Evolutionary conservation across 2,329 filamentous ascomycete species (phyloP).

Genomic region (Aphanoascus verrucosus): DNA sequence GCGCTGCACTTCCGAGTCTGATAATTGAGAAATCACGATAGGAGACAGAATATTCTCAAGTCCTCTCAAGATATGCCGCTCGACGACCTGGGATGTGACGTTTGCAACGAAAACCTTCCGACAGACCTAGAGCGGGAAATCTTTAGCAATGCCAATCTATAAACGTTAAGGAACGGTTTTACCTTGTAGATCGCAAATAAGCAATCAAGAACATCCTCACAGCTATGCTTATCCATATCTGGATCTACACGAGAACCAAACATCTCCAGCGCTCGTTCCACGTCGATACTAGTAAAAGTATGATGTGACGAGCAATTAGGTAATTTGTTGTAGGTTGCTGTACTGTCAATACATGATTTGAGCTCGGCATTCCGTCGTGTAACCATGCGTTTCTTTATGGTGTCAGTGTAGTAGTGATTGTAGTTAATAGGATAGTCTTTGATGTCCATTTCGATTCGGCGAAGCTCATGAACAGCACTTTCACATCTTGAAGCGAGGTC

Average conservation of each 20-base stretch:
- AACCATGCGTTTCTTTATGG: neutral
- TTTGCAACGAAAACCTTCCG: constrained; percentile 6
- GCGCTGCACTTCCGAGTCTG: neutral
- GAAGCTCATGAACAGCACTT: neutral
- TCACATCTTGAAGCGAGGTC: neutral
- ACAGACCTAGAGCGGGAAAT: too few relatives aligned
- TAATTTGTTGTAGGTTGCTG: neutral
- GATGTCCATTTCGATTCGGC: neutral
- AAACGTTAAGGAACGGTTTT: neutral
- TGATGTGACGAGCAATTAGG: neutral
- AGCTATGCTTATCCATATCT: constrained; percentile 9
- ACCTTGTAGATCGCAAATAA: constrained; percentile 3
- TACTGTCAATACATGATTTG: neutral
- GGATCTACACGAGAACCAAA: neutral
- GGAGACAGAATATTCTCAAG: constrained; percentile 3
- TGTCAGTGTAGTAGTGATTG: constrained; percentile 10
- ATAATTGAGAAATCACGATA: neutral
- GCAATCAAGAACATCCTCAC: constrained; percentile 2
- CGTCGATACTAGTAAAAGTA: neutral
- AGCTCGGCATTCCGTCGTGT: neutral
- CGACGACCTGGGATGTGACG: constrained; percentile 6
- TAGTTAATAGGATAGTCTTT: constrained; percentile 7
- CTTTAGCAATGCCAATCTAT: too few relatives aligned
- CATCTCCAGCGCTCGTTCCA: neutral
- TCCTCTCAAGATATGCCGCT: neutral